These are phyloP conservation scores for Dothideomycetes sp. DNA, from an alignment of 2,329 filamentous ascomycete species.

Conservation along the genomic window DNA sequence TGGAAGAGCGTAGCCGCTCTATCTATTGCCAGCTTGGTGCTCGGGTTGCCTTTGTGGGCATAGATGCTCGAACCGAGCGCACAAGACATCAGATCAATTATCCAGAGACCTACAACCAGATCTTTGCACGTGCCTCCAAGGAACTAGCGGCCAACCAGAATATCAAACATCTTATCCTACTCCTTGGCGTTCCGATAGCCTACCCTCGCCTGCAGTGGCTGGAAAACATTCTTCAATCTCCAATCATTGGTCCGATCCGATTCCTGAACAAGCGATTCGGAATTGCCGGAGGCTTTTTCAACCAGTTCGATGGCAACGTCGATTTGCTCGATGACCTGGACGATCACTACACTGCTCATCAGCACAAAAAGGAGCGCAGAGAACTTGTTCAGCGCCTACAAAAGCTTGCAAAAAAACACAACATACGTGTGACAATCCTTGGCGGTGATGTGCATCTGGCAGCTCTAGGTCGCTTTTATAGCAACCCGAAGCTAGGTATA, in stretches of 20 bases:
- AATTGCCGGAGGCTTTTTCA: constrained; percentile 75
- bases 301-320: constrained; percentile 74
- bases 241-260: constrained; percentile 77
- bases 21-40: constrained; percentile 54
- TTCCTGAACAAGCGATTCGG: constrained; percentile 87
- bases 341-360: constrained; percentile 74
- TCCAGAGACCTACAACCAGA: constrained; percentile 48
- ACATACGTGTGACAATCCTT: constrained; percentile 49
- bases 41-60: constrained; percentile 52
- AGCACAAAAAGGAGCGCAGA: constrained; percentile 81
- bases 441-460: constrained; percentile 55
- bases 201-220: constrained; percentile 80
- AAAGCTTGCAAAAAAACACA: constrained; percentile 42
- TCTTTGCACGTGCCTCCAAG: constrained; percentile 44
- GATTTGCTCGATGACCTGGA: constrained; percentile 56
- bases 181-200: constrained; percentile 62
- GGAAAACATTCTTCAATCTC: constrained; percentile 81
- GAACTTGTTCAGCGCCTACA: constrained; percentile 58
- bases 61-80: constrained; percentile 56
- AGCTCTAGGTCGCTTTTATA: constrained; percentile 54
- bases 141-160: constrained; percentile 43
- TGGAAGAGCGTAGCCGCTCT: constrained; percentile 49
- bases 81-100: constrained; percentile 94
- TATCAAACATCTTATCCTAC: constrained; percentile 51
- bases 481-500: constrained; percentile 45